These are phyloP conservation scores for Paxillus involutus DNA, from an alignment of 768 basidiomycete species.

Conservation along the genomic window DNA sequence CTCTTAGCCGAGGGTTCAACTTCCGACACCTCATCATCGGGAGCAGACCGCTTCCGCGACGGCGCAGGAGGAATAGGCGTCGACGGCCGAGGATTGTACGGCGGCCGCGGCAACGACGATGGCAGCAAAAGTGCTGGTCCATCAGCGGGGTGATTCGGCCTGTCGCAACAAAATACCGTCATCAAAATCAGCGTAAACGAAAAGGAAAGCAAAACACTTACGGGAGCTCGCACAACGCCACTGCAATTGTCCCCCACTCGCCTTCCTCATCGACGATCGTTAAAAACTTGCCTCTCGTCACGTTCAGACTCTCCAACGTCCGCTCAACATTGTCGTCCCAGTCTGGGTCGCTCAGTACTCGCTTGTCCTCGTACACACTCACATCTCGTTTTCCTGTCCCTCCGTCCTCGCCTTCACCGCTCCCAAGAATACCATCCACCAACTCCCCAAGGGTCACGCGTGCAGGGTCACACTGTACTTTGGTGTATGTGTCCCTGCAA, in stretches of 20 bases:
- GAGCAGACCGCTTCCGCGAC: slow-evolving; percentile 55
- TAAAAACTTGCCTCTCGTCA: slow-evolving; percentile 83
- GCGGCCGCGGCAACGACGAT: slow-evolving; percentile 58
- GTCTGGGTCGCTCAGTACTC: slow-evolving; percentile 89
- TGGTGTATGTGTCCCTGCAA: slow-evolving; percentile 82
- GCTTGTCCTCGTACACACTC: slow-evolving; percentile 83
- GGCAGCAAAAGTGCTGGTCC: slow-evolving; percentile 63
- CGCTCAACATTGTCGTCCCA: slow-evolving; percentile 86
- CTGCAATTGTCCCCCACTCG: slow-evolving; percentile 65
- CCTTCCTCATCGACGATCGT: slow-evolving; percentile 89
- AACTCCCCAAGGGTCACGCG: slow-evolving; percentile 71
- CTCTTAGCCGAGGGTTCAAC: slow-evolving; percentile 62
- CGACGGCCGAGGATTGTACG: slow-evolving; percentile 39
- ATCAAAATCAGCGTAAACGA: background rate
- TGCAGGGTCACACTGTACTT: slow-evolving; percentile 70
- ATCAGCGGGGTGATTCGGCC: slow-evolving; percentile 55
- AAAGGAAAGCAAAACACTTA: slow-evolving; percentile 40
- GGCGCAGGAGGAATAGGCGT: slow-evolving; percentile 41
- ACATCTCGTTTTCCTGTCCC: slow-evolving; percentile 55
- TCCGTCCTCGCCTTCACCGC: slow-evolving; percentile 33
- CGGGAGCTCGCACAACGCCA: slow-evolving; percentile 72
- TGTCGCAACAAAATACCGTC: slow-evolving; percentile 19
- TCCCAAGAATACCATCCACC: slow-evolving; percentile 64
- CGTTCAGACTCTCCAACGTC: slow-evolving; percentile 78
- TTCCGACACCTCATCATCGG: slow-evolving; percentile 57